phyloP scores from a whole-genome alignment of 2,329 filamentous ascomycete species.

The Colletotrichum spinosum region DNA sequence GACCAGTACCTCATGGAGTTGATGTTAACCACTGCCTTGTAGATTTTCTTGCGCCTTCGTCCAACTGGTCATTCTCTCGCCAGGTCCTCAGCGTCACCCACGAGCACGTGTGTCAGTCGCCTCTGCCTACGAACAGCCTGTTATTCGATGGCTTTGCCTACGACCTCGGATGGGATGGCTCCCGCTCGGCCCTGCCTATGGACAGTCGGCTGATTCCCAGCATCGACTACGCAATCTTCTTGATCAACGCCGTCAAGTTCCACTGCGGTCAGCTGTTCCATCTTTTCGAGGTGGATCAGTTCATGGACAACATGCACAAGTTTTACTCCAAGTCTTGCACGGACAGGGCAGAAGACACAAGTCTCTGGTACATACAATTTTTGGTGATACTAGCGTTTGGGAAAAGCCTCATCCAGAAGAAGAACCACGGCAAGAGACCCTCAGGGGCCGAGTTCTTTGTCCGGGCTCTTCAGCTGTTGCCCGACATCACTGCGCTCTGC shows the following conservation, averaged over 20 bases:
- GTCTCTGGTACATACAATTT: conserved; percentile 65
- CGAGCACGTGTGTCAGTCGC: conserved; percentile 57
- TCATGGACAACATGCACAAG: conserved; percentile 52
- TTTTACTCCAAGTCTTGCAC: conserved; percentile 42
- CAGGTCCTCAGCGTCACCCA: conserved; percentile 62
- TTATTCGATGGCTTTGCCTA: conserved; percentile 65
- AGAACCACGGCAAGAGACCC: conserved; percentile 50
- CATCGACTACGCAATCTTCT: conserved; percentile 61
- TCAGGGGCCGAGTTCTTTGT: conserved; percentile 60
- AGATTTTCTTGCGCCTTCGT: conserved; percentile 66
- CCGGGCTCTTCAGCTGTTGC: conserved; percentile 56
- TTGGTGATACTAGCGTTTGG: conserved; percentile 66
- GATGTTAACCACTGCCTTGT: background rate
- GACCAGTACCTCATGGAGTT: background rate
- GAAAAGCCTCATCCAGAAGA: conserved; percentile 60
- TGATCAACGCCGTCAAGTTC: conserved; percentile 68
- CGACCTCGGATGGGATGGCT: conserved; percentile 44
- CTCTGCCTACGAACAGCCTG: conserved; percentile 55
- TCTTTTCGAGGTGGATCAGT: conserved; percentile 64
- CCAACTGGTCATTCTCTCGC: conserved; percentile 67
- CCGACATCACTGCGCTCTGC: conserved; percentile 53
- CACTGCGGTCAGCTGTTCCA: conserved; percentile 66
- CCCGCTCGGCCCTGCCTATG: background rate
- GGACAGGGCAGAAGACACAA: conserved; percentile 33
- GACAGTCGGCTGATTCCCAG: conserved; percentile 42